Evolutionary conservation across 2,329 filamentous ascomycete genomes (phyloP).

Genomic region (Colletotrichum horii): DNA sequence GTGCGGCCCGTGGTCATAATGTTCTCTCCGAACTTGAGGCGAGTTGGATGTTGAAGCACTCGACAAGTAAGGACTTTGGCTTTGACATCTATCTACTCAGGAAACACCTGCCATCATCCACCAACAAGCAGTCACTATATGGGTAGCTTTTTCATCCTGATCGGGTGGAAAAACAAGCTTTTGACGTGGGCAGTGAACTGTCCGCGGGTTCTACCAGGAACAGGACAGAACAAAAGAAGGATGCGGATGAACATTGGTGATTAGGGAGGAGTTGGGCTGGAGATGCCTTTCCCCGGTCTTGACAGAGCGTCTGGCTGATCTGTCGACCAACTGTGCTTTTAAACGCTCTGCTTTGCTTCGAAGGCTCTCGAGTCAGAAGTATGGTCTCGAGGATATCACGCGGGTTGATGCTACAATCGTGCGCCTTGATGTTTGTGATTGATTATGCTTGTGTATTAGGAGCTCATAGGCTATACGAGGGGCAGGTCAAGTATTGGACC

Average conservation of each 20-base stretch:
- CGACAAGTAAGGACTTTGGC: neutral
- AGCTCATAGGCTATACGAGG: neutral
- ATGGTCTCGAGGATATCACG: neutral
- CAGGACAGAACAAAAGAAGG: neutral
- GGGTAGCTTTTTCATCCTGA: neutral
- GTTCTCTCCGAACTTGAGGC: neutral
- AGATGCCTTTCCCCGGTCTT: neutral
- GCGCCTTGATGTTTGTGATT: neutral
- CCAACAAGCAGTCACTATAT: neutral
- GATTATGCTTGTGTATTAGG: neutral
- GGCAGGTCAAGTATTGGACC: neutral
- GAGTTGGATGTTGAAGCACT: neutral
- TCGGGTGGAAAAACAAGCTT: neutral
- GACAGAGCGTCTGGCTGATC: neutral
- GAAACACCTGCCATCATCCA: neutral
- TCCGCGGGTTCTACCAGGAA: neutral
- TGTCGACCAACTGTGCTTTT: neutral
- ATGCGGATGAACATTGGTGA: neutral
- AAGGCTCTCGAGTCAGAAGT: neutral
- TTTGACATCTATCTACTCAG: neutral
- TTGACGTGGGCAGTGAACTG: neutral
- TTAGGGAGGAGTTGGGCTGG: neutral
- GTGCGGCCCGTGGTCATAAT: too few species aligned
- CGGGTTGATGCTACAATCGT: neutral
- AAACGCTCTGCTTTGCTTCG: neutral